These are phyloP conservation scores for Chlorella sp. DNA, from an alignment of 139 green algal species.

Conservation along the genomic window DNA sequence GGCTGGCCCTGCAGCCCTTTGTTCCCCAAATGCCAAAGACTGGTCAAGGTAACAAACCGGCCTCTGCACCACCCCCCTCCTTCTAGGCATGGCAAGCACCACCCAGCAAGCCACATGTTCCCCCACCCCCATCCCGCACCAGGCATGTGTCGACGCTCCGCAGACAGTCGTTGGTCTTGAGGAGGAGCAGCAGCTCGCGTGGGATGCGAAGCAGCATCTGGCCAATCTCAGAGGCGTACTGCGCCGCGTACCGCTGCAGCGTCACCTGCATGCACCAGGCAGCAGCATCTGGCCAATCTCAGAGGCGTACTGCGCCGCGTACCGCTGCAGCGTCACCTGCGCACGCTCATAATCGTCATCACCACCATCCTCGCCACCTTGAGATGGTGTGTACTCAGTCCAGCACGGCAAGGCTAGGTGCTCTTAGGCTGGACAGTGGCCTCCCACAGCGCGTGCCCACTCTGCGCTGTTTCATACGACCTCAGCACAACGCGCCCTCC, in stretches of 20 bases:
- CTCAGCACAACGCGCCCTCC: too few species aligned
- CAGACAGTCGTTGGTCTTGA: constrained; percentile 96
- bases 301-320: constrained; percentile 55
- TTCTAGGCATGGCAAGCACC: background rate
- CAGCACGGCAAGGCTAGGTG: too few species aligned
- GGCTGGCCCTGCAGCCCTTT: background rate
- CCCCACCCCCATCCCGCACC: background rate
- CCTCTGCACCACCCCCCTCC: background rate
- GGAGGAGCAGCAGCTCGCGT: constrained; percentile 80
- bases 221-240: constrained; percentile 69
- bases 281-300: constrained; percentile 76
- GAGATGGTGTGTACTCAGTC: too few species aligned
- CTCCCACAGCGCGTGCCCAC: too few species aligned
- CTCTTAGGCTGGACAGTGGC: too few species aligned
- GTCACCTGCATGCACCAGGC: background rate
- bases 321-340: constrained; percentile 31
- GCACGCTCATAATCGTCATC: constrained; percentile 61
- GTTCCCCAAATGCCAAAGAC: too few species aligned
- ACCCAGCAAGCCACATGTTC: background rate
- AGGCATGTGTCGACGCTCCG: constrained; percentile 63
- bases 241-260: constrained; percentile 50
- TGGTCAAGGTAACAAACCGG: background rate
- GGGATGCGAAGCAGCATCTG: constrained; percentile 77
- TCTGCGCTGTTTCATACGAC: too few species aligned
- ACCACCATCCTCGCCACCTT: too few species aligned